Evolutionary conservation across 2,329 filamentous ascomycete genomes (phyloP).

Genomic region (Thyridium curvatum): DNA sequence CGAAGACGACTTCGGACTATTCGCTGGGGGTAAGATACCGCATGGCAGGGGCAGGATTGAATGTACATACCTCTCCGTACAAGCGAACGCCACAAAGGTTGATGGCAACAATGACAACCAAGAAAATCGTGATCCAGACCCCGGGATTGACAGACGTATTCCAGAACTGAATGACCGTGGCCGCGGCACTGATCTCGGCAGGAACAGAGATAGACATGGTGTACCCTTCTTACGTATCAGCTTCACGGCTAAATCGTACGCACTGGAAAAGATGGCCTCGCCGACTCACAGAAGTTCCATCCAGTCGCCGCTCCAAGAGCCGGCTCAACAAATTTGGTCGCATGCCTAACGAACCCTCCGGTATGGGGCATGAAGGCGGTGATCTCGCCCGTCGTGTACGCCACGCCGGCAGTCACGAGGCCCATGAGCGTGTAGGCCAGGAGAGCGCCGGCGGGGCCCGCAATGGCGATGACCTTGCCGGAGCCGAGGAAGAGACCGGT

Average conservation of each 20-base stretch:
- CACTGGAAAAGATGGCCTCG: no score
- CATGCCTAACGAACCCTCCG: conserved; percentile 38
- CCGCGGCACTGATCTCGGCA: conserved; percentile 31
- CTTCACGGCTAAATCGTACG: no score
- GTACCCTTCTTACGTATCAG: no score
- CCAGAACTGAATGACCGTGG: conserved; percentile 37
- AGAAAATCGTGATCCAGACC: conserved; percentile 31
- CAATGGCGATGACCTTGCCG: conserved; percentile 10
- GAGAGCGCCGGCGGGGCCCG: conserved; percentile 13
- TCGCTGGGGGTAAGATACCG: no score
- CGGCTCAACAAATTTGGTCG: conserved; percentile 55
- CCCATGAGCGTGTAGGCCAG: conserved; percentile 30
- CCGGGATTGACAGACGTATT: conserved; percentile 29
- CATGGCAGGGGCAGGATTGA: no score
- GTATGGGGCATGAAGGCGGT: conserved; percentile 26
- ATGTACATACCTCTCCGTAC: conserved; percentile 40
- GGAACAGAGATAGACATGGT: conserved; percentile 3
- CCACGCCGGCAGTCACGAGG: conserved; percentile 22
- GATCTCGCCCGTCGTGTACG: conserved; percentile 27
- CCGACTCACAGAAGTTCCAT: conserved; percentile 27
- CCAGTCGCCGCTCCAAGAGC: conserved; percentile 49
- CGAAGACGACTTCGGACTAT: conserved; percentile 42
- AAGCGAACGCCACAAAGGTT: conserved; percentile 42
- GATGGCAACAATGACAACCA: conserved; percentile 27
- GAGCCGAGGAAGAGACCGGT: conserved; percentile 23